phyloP scores from a whole-genome alignment of 2,329 filamentous ascomycete genomes.

The Pseudophaeomoniella oleicola region DNA sequence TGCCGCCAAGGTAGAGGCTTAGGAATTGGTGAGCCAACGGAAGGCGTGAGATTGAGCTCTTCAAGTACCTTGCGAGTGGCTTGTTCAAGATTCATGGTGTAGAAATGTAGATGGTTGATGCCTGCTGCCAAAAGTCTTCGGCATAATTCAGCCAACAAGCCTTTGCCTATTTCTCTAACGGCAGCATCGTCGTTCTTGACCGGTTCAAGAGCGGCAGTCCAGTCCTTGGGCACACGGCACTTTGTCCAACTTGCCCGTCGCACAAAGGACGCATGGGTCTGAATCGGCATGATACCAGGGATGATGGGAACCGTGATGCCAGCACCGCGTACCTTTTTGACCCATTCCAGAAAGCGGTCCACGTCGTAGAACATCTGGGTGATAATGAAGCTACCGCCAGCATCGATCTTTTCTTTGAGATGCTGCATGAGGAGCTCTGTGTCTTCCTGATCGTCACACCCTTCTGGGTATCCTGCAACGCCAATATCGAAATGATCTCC shows the following conservation, averaged over 20 bases:
- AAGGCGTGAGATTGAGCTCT: constrained; percentile 70
- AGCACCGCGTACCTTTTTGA: constrained; percentile 66
- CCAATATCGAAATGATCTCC: constrained; percentile 93
- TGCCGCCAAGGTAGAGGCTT: constrained; percentile 94
- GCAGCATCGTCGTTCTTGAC: constrained; percentile 94
- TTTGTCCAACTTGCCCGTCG: constrained; percentile 84
- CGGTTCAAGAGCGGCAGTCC: constrained; percentile 71
- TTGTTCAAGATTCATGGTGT: constrained; percentile 97
- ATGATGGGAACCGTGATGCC: constrained; percentile 76
- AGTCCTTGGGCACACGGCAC: constrained; percentile 65
- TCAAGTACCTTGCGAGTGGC: constrained; percentile 89
- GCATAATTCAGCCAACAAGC: constrained; percentile 79
- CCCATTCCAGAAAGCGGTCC: constrained; percentile 88
- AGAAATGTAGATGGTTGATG: constrained; percentile 86
- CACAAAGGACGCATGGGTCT: constrained; percentile 85
- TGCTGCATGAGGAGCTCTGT: constrained; percentile 76
- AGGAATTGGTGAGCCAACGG: constrained; percentile 61
- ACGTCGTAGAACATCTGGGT: constrained; percentile 99
- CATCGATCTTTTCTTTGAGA: constrained; percentile 93
- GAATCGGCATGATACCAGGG: constrained; percentile 84
- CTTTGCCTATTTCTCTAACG: constrained; percentile 78
- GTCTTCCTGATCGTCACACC: constrained; percentile 82
- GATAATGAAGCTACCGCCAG: constrained; percentile 83
- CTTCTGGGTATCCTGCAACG: constrained; percentile 91
- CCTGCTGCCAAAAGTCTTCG: constrained; percentile 68